A percentile compares a stretch with the other conserved stretches of the same genome.
phyloP scores from a whole-genome alignment of 768 basidiomycete genomes.

The Leccinum truebloodii region DNA sequence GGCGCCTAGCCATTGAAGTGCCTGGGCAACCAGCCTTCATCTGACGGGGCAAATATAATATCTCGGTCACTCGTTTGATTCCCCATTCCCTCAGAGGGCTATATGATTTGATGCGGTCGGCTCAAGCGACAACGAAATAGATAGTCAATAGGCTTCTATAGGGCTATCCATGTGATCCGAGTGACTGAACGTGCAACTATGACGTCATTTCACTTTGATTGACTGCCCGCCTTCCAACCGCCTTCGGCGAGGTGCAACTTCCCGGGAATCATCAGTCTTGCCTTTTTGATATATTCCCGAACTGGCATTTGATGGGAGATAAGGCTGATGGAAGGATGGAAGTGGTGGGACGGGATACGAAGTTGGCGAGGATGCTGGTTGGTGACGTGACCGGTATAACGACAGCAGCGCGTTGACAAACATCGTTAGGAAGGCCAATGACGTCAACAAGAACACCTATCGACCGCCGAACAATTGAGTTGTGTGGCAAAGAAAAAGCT shows the following conservation, averaged over 20 bases:
- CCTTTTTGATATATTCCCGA: slow-evolving; percentile 47
- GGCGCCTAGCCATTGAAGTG: slow-evolving; percentile 7
- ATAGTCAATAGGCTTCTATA: slow-evolving; percentile 27
- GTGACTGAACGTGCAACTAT: slow-evolving; percentile 22
- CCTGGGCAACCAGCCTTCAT: slow-evolving; percentile 10
- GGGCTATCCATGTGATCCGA: slow-evolving; percentile 28
- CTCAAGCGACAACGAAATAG: slow-evolving; percentile 19
- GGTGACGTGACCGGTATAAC: slow-evolving; percentile 70
- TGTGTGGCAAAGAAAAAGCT: slow-evolving; percentile 8
- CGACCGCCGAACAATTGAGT: slow-evolving; percentile 18
- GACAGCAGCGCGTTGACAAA: slow-evolving; percentile 82
- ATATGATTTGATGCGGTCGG: slow-evolving; percentile 25
- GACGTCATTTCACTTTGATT: slow-evolving; percentile 53
- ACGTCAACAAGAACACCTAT: slow-evolving; percentile 74
- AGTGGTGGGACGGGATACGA: slow-evolving; percentile 42
- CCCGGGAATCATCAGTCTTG: slow-evolving; percentile 30
- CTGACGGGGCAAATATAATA: slow-evolving; percentile 15
- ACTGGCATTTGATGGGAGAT: slow-evolving; percentile 52
- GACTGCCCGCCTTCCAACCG: slow-evolving; percentile 56
- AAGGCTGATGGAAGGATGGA: slow-evolving; percentile 48
- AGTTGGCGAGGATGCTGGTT: slow-evolving; percentile 41
- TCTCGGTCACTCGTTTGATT: slow-evolving; percentile 17
- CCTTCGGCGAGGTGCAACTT: slow-evolving; percentile 51
- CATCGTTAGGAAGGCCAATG: slow-evolving; percentile 72
- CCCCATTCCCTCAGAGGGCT: slow-evolving; percentile 25